phyloP scores from a whole-genome alignment of 202 grass and related monocot genomes.

The Schoenoplectus tabernaemontani region DNA sequence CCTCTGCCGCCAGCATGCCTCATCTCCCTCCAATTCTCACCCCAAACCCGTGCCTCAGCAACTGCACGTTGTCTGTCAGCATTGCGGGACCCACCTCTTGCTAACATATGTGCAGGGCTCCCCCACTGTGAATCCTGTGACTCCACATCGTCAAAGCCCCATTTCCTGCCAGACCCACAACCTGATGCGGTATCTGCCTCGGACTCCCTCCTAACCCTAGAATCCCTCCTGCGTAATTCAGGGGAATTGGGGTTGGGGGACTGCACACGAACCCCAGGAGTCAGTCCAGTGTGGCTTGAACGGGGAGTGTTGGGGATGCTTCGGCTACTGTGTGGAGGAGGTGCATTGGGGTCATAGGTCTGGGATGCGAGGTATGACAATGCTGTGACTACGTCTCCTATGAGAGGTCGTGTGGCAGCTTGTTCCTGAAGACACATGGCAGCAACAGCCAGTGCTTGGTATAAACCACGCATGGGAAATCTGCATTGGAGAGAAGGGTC shows the following conservation, averaged over 20 bases:
- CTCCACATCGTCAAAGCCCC: constrained; percentile 64
- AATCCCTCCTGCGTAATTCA: constrained; percentile 47
- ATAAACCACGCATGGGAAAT: constrained; percentile 86
- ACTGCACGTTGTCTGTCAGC: constrained; percentile 59
- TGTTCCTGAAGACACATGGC: constrained; percentile 99
- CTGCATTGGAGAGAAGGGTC: constrained; percentile 73
- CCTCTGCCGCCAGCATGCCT: constrained; percentile 30
- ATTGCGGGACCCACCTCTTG: constrained; percentile 36
- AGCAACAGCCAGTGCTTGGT: constrained; percentile 92
- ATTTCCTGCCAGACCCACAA: constrained; percentile 59
- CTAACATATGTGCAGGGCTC: constrained; percentile 58
- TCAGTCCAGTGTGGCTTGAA: constrained; percentile 37
- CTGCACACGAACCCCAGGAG: constrained; percentile 27
- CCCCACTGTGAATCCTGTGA: constrained; percentile 43
- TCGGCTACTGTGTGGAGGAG: constrained; percentile 37
- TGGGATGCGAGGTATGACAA: constrained; percentile 97
- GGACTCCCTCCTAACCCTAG: constrained; percentile 37
- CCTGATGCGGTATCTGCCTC: constrained; percentile 35
- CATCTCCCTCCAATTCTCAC: constrained; percentile 68
- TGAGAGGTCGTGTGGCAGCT: constrained; percentile 78
- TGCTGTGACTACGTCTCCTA: constrained; percentile 91
- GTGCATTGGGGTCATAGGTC: constrained; percentile 71
- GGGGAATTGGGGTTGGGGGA: constrained; percentile 73
- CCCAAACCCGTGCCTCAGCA: constrained; percentile 66
- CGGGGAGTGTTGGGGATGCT: constrained; percentile 66